Evolutionary conservation across 2,329 filamentous ascomycete genomes (phyloP).

Genomic region (Fusarium sp.): DNA sequence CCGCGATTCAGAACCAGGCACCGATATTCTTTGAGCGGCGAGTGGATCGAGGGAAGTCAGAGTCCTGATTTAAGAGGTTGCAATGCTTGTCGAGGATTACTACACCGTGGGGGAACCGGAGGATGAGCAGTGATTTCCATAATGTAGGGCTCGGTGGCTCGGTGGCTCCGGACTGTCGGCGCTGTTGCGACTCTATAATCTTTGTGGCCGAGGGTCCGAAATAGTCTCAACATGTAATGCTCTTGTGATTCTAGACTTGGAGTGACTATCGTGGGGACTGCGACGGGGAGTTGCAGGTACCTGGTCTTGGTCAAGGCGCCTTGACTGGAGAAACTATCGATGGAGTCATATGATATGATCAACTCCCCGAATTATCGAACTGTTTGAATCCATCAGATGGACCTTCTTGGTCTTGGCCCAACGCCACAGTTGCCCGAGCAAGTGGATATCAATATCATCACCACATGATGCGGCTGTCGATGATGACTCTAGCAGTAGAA

Average conservation of each 20-base stretch:
- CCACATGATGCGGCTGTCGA: neutral
- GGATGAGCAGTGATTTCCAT: neutral
- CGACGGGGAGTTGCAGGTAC: neutral
- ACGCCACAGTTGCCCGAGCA: neutral
- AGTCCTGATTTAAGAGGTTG: neutral
- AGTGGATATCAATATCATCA: neutral
- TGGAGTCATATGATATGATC: slow-evolving; percentile 11
- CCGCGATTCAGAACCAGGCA: slow-evolving; percentile 9
- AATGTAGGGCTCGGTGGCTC: slow-evolving; percentile 13
- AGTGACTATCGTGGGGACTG: neutral
- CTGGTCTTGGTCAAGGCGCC: neutral
- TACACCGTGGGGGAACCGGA: neutral
- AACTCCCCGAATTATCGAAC: slow-evolving; percentile 24
- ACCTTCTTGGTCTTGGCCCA: neutral
- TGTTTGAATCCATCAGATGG: neutral
- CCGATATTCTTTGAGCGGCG: slow-evolving; percentile 2
- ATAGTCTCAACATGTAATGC: neutral
- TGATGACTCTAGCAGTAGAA: neutral
- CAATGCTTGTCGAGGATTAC: slow-evolving; percentile 7
- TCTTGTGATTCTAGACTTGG: neutral
- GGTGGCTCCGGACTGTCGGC: slow-evolving; percentile 24
- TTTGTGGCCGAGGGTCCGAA: neutral
- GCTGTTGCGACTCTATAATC: neutral
- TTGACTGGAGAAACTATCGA: slow-evolving; percentile 9
- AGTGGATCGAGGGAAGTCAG: neutral